Base-by-base conservation (phyloP, 257 asterid genomes). In the Avicennia marina region DNA sequence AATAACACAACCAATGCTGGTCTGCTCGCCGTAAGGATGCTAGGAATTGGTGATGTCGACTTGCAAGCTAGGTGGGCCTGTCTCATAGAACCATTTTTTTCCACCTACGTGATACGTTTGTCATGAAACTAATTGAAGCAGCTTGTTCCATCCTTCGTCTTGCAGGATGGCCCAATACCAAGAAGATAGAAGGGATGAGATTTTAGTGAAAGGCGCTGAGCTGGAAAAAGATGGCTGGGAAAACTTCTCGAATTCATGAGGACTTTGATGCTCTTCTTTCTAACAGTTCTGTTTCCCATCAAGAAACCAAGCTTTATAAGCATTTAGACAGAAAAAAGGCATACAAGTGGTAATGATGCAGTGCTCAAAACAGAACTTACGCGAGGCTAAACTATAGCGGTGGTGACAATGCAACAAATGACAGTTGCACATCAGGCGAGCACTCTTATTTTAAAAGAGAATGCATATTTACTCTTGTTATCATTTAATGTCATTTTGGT, bases 1-100 rank as follows among this genome's bases (percentile, higher is more conserved):
- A 88, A 88, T 66, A 88, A 85, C 17, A 95, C 98, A 50, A 91
- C 96, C 29, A 91, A 91, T 74, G 96, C 98, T n/a, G 98, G 89
- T 61, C 57, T 88, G 49, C 75, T 91, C 53, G 98, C 98, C 53
- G 83, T 88, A 64, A 78, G 94, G 72, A 57, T 88, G 62, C 69
- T 91, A 58, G 98, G 98, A 53, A 74, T 82, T 41, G 78, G 86
- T 47, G 98, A 91, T 68, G 56, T 72, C 2, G 79, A 78, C 26
- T 70, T 88, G 69, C 95, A 88, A 70, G 75, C 90, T 50, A 81
- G 96, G 98, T 88, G 52, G 1, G 74, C 31, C 47, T 45, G 29
- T 16, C 60, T 53, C 41, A 27, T 6, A 11, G 36, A 16, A 40
- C 33, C 6, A 47, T 5, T 22, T 29, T 25, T 27, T 53, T 22